Evolutionary conservation across 306 rosid genomes (phyloP), one percentile per base, ranked within the genome.

Genomic region (Ormosia emarginata): DNA sequence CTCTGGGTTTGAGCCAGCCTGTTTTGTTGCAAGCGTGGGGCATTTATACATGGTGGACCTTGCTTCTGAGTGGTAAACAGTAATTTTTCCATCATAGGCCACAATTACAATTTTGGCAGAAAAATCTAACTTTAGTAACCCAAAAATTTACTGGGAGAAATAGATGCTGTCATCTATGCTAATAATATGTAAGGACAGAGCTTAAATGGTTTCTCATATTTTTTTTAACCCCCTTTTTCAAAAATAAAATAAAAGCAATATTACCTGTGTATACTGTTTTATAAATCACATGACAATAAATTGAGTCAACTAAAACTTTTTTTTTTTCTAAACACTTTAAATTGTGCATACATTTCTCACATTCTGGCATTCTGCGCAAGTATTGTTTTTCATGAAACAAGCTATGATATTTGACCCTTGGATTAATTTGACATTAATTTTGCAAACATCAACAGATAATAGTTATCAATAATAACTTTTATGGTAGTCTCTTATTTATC

Each of bases 61-160:
- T 78, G 47, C 8, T 68, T 58, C 57, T 68, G 44, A 46, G 58
- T 37, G 61, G 71, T 69, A 81, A 81, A 55, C 66, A 77, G 86
- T 47, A 74, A 78, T 58, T 67, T 87, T 81, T 74, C 90, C 69
- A 84, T 81, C 74, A 81, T 56, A 29, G 85, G 90, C 65, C 84
- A 81, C 82, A 78, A 84, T 79, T 68, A 84, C 77, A 87, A 84
- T 87, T 84, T 81, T 81, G 78, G 75, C 80, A 62, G 80, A 81
- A 40, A 70, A 43, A 61, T 67, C 83, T 67, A 81, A 78, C 84
- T 58, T 41, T 18, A 47, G 32, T 81, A 29, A 47, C 84, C 49
- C 66, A 17, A n/a, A 33, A 3, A 15, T 49, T 79, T 47, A 70
- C 74, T 39, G 0, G n/a, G 55, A 72, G 15, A 47, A 72, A 57